Base-by-base conservation (phyloP, 2,329 filamentous ascomycete species). In the Mycosphaerella sp. region DNA sequence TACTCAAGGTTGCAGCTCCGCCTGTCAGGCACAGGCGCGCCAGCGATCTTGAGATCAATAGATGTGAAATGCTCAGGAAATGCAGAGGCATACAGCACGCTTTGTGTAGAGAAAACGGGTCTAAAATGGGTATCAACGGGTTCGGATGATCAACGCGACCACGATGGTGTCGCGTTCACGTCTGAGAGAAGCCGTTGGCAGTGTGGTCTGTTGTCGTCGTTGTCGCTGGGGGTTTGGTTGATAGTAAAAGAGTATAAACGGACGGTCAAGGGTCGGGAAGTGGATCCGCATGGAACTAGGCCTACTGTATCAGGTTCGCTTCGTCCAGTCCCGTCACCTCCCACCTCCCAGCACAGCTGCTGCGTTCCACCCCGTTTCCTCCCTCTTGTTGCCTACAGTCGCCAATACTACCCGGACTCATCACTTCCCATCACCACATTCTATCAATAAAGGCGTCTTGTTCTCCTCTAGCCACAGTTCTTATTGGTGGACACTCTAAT, bases 1-100 rank as follows among this genome's bases (percentile, higher is more conserved):
- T 44, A 39, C 34, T 27, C 40, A 49, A 49, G 45, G 36, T 49
- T 47, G 39, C 45, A 42, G 18, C 34, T 49, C 45, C 45, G 39
- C 39, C 27, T 49, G 45, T 37, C 27, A 49, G 45, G 32, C 10
- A 53, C 41, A 46, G 41, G 42, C 21, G 46, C 46, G 47, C 36
- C 27, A 46, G 49, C 49, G 49, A 45, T 46, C 42, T 44, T 27
- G 17, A 36, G 18, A 39, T 25, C 21, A 39, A 28, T 14, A 25
- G 36, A 32, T 35, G 45, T n/a, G n/a, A 49, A 35, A 41, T 35
- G 37, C 17, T 49, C 37, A n/a, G 41, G n/a, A 49, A 28, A 13
- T 42, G 37, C n/a, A 13, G 13, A 12, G 13, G 18, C 17, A 8
- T 16, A 7, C 21, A 5, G 6, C 36, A 16, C 39, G 45, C 6